Conservation (phyloP, 129 eudicot species). For the Helianthus tuberosus region DNA sequence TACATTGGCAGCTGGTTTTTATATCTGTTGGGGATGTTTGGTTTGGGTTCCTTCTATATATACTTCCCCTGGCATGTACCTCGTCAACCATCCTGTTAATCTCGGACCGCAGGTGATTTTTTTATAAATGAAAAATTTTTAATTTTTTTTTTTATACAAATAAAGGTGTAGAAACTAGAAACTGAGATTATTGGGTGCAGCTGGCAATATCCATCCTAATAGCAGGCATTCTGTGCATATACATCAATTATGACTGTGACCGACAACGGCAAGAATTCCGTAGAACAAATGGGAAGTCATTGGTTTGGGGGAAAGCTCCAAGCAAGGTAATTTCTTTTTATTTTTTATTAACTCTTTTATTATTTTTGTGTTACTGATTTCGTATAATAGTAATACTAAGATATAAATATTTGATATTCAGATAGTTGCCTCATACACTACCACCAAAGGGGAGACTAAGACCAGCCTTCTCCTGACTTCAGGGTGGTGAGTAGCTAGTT, state of each 20-base stretch:
- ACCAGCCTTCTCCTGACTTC: conserved; percentile 93
- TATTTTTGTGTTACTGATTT: neutral
- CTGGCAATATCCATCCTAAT: conserved; percentile 68
- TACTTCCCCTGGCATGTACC: conserved; percentile 99
- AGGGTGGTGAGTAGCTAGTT: conserved; percentile 68
- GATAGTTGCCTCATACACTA: conserved; percentile 89
- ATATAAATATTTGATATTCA: conserved; percentile 32
- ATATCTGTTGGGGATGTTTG: conserved; percentile 99
- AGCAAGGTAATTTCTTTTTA: conserved; percentile 56
- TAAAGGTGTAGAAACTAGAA: neutral
- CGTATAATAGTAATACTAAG: conserved; percentile 2
- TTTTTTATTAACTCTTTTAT: neutral
- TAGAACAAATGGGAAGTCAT: conserved; percentile 84
- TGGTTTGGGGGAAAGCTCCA: conserved; percentile 97
- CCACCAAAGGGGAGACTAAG: conserved; percentile 82
- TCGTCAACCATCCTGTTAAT: conserved; percentile 88
- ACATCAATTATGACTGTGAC: conserved; percentile 95
- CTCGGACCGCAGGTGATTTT: conserved; percentile 78
- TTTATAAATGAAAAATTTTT: neutral
- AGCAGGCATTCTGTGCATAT: conserved; percentile 86
- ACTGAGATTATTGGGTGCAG: conserved; percentile 37
- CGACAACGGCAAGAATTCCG: conserved; percentile 98
- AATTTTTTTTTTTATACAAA: neutral
- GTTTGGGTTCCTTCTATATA: conserved; percentile 95
- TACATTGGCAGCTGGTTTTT: conserved; percentile 77